These are phyloP conservation scores for Hortiboletus campestris DNA, from an alignment of 768 basidiomycete species.

Conservation along the genomic window DNA sequence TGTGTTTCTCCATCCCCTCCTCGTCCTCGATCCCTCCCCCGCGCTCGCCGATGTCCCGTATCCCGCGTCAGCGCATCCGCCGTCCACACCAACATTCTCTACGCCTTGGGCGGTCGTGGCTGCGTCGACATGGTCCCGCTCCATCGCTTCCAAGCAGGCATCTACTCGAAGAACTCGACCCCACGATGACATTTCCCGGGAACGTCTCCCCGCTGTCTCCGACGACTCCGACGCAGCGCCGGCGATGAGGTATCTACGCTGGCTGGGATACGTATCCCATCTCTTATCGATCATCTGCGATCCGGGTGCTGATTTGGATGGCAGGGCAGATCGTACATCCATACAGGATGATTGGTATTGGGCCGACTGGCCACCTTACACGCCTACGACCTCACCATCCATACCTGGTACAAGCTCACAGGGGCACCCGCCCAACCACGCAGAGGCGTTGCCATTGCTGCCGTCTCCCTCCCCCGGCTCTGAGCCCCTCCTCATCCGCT, in stretches of 20 bases:
- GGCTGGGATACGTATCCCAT: conserved; percentile 23
- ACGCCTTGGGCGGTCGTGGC: too few species aligned
- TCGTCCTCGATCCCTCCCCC: too few species aligned
- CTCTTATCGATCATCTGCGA: not conserved
- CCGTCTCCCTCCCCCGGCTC: conserved; percentile 16
- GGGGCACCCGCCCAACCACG: conserved; percentile 38
- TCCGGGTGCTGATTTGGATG: not conserved
- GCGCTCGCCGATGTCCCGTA: too few species aligned
- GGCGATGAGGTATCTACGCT: conserved; percentile 27
- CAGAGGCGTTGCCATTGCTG: conserved; percentile 40
- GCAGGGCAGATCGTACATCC: conserved; percentile 36
- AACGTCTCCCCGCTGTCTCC: too few species aligned
- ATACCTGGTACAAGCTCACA: conserved; percentile 33
- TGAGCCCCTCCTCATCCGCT: conserved; percentile 35
- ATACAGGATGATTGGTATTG: conserved; percentile 39
- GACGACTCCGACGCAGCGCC: conserved; percentile 25
- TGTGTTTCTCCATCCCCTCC: too few species aligned
- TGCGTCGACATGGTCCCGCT: too few species aligned
- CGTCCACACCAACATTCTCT: too few species aligned
- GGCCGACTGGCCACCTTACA: conserved; percentile 38
- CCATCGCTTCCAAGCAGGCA: too few species aligned
- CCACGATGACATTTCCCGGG: too few species aligned
- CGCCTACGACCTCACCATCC: conserved; percentile 29
- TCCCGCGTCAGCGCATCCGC: too few species aligned
- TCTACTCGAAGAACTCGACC: too few species aligned